A percentile compares a stretch with the other conserved stretches of the same genome.
Evolutionary conservation across 179 eudicot genomes (phyloP).

Genomic region (Camellia oleifera): DNA sequence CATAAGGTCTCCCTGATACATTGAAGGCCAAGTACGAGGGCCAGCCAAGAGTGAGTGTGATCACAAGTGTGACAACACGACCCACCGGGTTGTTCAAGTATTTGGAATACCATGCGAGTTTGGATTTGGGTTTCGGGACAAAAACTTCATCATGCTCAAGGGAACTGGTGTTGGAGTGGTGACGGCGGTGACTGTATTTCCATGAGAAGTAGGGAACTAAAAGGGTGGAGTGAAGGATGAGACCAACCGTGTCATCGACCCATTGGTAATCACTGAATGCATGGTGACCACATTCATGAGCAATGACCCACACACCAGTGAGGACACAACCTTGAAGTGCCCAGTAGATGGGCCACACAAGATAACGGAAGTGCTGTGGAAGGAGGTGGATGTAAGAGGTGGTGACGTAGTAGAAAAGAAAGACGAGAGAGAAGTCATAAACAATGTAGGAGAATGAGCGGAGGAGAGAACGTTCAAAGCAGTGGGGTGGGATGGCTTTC

Average conservation of each 20-base stretch:
- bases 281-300: slow-evolving; percentile 71
- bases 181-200: slow-evolving; percentile 70
- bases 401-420: slow-evolving; percentile 36
- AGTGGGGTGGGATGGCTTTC: slow-evolving; percentile 62
- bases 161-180: slow-evolving; percentile 68
- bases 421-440: slow-evolving; percentile 33
- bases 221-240: slow-evolving; percentile 51
- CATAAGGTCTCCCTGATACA: slow-evolving; percentile 52
- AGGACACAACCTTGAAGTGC: slow-evolving; percentile 44
- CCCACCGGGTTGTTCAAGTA: slow-evolving; percentile 52
- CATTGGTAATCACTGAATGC: slow-evolving; percentile 60
- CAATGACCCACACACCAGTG: slow-evolving; percentile 61
- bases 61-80: slow-evolving; percentile 28
- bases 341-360: slow-evolving; percentile 60
- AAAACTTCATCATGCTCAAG: slow-evolving; percentile 59
- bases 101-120: slow-evolving; percentile 40
- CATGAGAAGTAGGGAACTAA: slow-evolving; percentile 65
- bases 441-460: slow-evolving; percentile 49
- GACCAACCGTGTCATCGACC: slow-evolving; percentile 55
- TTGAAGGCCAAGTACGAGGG: slow-evolving; percentile 57
- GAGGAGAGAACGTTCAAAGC: slow-evolving; percentile 49
- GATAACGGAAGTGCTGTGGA: slow-evolving; percentile 25
- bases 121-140: slow-evolving; percentile 51
- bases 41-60: slow-evolving; percentile 57
- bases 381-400: slow-evolving; percentile 30